Percentiles rank a stretch among this genome's conserved stretches.
Evolutionary conservation across 352 stramenopile species (phyloP).

Genomic region (Globisporangium canariense): DNA sequence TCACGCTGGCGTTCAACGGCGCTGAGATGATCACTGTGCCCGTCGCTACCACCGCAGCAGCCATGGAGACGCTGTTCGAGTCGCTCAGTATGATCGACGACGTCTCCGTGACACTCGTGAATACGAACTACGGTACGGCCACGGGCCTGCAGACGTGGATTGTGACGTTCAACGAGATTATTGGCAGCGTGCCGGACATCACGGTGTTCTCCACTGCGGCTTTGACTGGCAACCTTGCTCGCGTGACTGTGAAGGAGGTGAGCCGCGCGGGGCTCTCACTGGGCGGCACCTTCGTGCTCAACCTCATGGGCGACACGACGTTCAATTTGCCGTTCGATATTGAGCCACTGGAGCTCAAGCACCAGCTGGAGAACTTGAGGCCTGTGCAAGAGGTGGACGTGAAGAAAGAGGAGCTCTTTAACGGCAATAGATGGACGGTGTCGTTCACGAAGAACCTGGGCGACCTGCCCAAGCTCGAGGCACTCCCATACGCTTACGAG

Average conservation of each 20-base stretch:
- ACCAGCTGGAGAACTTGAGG: slow-evolving; percentile 70
- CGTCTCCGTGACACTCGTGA: slow-evolving; percentile 58
- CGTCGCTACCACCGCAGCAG: slow-evolving; percentile 25
- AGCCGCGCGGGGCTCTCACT: slow-evolving; percentile 77
- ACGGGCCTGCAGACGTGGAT: slow-evolving; percentile 64
- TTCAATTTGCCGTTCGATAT: slow-evolving; percentile 91
- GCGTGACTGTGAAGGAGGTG: slow-evolving; percentile 68
- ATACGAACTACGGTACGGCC: slow-evolving; percentile 41
- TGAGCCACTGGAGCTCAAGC: slow-evolving; percentile 80
- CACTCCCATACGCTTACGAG: slow-evolving; percentile 89
- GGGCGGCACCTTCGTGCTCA: slow-evolving; percentile 91
- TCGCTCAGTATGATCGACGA: slow-evolving; percentile 70
- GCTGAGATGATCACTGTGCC: slow-evolving; percentile 42
- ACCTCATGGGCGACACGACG: slow-evolving; percentile 90
- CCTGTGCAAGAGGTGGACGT: slow-evolving; percentile 69
- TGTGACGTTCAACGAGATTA: slow-evolving; percentile 92
- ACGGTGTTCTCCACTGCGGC: slow-evolving; percentile 45
- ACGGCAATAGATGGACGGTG: slow-evolving; percentile 91
- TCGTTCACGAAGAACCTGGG: slow-evolving; percentile 95
- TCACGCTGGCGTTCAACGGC: slow-evolving; percentile 60
- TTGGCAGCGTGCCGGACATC: slow-evolving; percentile 88
- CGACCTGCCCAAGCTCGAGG: slow-evolving; percentile 90
- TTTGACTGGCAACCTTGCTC: slow-evolving; percentile 56
- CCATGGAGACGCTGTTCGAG: slow-evolving; percentile 69
- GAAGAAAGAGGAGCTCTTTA: slow-evolving; percentile 60